Evolutionary conservation across 352 stramenopile species (phyloP), one percentile per base, ranked within the genome.

Genomic region (Pythium rishiriense): DNA sequence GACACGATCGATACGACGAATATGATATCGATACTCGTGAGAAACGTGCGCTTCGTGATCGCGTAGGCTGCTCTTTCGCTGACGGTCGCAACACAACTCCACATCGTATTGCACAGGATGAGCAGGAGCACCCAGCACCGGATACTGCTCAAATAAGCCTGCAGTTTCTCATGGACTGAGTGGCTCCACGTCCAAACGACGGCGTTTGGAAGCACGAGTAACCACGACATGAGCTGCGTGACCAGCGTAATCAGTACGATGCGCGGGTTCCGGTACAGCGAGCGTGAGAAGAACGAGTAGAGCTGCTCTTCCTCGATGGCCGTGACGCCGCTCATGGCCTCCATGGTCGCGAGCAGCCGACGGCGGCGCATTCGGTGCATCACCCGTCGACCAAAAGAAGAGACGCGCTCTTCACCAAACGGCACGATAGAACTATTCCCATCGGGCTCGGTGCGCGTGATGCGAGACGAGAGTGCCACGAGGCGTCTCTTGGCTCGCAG

Each of bases 81-180:
- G 15, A 70, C 21, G 1, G 56, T 55, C 14, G 53, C 43, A 24
- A 70, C 43, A 35, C 19, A 4, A 17, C 35, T 21, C 64, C 64
- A 70, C 7, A 70, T 4, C 19, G 43, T n/a, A 35, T 66, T 65
- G 51, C 29, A 54, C 41, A 62, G 1, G 19, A 70, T 25, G 9
- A 70, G 50, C n/a, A 70, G 35, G 1, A 66, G 26, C 31, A 70
- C 64, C 63, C 56, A 66, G 42, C 55, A 65, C 5, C 64, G 64
- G 29, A 70, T 70, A 37, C 64, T 70, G 64, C 56, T 70, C 43
- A 66, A 21, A 25, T 70, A 66, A 17, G 64, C 64, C 33, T 66
- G 64, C 7, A 54, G 8, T 39, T 62, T 70, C 43, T 62, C 50
- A 14, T 61, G 28, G 6, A 31, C 24, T 22, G 64, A 70, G 46